phyloP scores from a whole-genome alignment of 2,329 filamentous ascomycete species.

The Penicillium paneum region DNA sequence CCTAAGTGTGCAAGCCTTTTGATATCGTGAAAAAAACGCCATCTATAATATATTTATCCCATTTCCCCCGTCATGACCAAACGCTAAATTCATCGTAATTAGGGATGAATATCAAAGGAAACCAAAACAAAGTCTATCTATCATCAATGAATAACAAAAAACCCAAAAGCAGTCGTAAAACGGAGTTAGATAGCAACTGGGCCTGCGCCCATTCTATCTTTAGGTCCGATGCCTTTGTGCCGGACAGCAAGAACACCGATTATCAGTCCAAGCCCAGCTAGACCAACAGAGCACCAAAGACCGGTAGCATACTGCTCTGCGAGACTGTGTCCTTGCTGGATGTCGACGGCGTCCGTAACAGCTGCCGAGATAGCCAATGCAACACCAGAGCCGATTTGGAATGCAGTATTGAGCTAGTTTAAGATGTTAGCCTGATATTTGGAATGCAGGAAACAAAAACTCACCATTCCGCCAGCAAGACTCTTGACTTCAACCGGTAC shows the following conservation, averaged over 20 bases:
- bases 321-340: slow-evolving; percentile 33
- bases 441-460: neutral
- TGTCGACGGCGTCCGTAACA: slow-evolving; percentile 40
- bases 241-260: slow-evolving; percentile 19
- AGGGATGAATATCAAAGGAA: neutral
- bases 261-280: slow-evolving; percentile 38
- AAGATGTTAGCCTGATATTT: neutral
- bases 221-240: slow-evolving; percentile 20
- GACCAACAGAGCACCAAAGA: slow-evolving; percentile 43
- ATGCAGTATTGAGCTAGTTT: slow-evolving; percentile 41
- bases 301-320: slow-evolving; percentile 41
- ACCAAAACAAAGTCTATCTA: neutral
- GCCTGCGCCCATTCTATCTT: slow-evolving; percentile 17
- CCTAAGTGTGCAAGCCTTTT: neutral
- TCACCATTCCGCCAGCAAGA: slow-evolving; percentile 41
- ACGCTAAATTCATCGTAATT: neutral
- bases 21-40: neutral
- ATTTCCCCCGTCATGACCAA: neutral
- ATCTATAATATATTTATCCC: neutral
- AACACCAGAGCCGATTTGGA: slow-evolving; percentile 44
- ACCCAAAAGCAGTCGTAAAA: neutral
- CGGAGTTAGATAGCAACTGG: slow-evolving; percentile 16
- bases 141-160: neutral
- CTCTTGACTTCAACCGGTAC: slow-evolving; percentile 44
- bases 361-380: slow-evolving; percentile 42